These are phyloP conservation scores for Penicillium samsonianum DNA, from an alignment of 495 filamentous ascomycete species.

Conservation along the genomic window DNA sequence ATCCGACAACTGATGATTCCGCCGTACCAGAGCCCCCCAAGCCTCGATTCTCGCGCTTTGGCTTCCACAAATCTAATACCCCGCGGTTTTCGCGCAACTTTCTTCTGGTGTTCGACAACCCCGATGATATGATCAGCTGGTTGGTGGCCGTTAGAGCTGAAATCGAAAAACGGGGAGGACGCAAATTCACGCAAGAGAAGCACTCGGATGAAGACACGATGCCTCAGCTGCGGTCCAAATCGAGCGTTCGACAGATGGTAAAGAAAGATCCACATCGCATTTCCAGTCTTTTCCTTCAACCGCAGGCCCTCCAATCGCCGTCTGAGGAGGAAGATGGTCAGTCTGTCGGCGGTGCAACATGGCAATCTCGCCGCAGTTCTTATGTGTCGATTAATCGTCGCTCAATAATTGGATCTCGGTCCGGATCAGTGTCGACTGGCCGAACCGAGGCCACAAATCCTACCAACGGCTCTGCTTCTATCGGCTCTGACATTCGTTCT, in stretches of 20 bases:
- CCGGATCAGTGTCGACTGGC: conserved; percentile 35
- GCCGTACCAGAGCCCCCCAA: conserved; percentile 52
- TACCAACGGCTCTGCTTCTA: conserved; percentile 20
- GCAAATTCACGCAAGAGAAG: conserved; percentile 60
- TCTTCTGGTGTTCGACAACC: conserved; percentile 76
- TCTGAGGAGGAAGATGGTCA: conserved; percentile 33
- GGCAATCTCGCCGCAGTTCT: conserved; percentile 34
- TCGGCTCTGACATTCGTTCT: conserved; percentile 21
- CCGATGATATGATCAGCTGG: conserved; percentile 88
- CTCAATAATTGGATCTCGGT: conserved; percentile 35
- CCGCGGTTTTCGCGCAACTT: conserved; percentile 66
- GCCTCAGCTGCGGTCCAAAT: conserved; percentile 44
- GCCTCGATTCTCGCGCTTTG: conserved; percentile 70
- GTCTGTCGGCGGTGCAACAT: conserved; percentile 26
- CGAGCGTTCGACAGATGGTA: conserved; percentile 39
- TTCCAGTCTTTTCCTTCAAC: conserved; percentile 61
- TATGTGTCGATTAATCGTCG: conserved; percentile 36
- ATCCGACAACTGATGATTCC: conserved; percentile 62
- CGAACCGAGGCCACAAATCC: conserved; percentile 31
- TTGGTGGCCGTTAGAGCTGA: conserved; percentile 60
- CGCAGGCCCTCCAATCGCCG: conserved; percentile 34
- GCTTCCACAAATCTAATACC: conserved; percentile 61
- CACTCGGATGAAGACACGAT: conserved; percentile 36
- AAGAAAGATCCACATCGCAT: conserved; percentile 60
- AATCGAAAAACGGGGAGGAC: conserved; percentile 70